Percentiles rank a stretch among this genome's conserved stretches.
Evolutionary conservation across 1,284 basidiomycete species (phyloP).

Genomic region (Puccinia polysora): DNA sequence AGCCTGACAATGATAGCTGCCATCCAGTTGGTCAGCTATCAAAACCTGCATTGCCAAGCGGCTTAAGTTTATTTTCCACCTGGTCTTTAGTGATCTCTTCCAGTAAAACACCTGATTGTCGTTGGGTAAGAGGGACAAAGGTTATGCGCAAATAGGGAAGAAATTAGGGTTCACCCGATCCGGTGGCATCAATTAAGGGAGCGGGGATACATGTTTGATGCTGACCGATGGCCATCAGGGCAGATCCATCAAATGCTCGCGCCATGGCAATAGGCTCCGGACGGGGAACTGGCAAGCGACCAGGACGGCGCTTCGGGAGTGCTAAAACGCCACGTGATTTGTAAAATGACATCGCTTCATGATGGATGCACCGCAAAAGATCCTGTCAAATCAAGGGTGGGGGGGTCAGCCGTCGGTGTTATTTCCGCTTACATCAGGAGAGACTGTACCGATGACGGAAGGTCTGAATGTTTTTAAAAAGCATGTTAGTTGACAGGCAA

Average conservation of each 20-base stretch:
- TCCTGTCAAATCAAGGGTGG: conserved; percentile 1
- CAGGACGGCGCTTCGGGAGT: neutral
- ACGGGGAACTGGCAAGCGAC: neutral
- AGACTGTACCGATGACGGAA: conserved; percentile 13
- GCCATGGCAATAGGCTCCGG: conserved; percentile 28
- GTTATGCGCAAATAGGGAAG: neutral
- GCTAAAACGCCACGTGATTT: conserved; percentile 12
- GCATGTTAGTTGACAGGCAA: neutral
- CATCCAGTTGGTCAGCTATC: too few species aligned
- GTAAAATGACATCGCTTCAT: conserved; percentile 7
- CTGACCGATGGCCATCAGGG: conserved; percentile 25
- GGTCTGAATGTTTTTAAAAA: neutral
- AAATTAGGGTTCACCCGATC: neutral
- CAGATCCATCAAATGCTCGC: conserved; percentile 21
- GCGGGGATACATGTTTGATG: neutral
- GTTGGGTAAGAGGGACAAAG: neutral
- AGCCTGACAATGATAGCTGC: too few species aligned
- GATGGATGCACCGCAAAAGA: conserved; percentile 23
- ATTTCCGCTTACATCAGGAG: neutral
- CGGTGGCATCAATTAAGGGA: neutral
- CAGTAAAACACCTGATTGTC: neutral
- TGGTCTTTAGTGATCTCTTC: conserved; percentile 23
- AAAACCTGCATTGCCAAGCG: too few species aligned
- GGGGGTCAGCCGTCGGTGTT: neutral
- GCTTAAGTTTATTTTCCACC: neutral